These are phyloP conservation scores for Coriaria nepalensis DNA, from an alignment of 306 rosid genomes.

Conservation along the genomic window DNA sequence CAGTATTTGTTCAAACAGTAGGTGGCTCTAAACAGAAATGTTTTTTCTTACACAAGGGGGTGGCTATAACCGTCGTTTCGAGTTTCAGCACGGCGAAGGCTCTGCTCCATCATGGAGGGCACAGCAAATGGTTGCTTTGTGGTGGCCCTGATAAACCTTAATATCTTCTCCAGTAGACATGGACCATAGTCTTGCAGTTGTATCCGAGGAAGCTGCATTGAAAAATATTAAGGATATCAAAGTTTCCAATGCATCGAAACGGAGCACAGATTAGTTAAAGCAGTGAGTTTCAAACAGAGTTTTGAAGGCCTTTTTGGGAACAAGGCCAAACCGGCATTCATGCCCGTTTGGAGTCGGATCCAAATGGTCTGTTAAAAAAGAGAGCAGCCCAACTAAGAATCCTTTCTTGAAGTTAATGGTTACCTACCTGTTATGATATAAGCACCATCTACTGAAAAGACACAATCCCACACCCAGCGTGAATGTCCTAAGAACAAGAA, in stretches of 20 bases:
- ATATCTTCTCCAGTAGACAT: conserved; percentile 80
- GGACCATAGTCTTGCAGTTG: conserved; percentile 94
- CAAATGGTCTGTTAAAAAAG: no score
- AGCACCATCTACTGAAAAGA: conserved; percentile 96
- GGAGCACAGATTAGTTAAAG: background rate
- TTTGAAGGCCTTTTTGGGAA: background rate
- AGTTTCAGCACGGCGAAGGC: conserved; percentile 39
- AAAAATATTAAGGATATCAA: background rate
- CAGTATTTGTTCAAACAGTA: no score
- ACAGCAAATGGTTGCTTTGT: conserved; percentile 87
- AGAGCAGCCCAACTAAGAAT: background rate
- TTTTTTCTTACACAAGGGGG: background rate
- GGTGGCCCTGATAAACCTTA: conserved; percentile 83
- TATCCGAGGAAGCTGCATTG: conserved; percentile 78
- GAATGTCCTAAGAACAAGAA: conserved; percentile 54
- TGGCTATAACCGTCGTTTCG: no score
- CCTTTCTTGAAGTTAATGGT: conserved; percentile 5
- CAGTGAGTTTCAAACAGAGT: background rate
- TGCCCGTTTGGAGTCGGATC: no score
- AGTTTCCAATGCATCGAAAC: background rate
- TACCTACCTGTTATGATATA: conserved; percentile 83
- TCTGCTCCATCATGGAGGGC: conserved; percentile 98
- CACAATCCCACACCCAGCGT: conserved; percentile 99
- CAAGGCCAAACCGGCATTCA: background rate
- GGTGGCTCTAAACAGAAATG: no score